Conservation (phyloP, 2,329 filamentous ascomycete species). For the Lizonia empirigonia region DNA sequence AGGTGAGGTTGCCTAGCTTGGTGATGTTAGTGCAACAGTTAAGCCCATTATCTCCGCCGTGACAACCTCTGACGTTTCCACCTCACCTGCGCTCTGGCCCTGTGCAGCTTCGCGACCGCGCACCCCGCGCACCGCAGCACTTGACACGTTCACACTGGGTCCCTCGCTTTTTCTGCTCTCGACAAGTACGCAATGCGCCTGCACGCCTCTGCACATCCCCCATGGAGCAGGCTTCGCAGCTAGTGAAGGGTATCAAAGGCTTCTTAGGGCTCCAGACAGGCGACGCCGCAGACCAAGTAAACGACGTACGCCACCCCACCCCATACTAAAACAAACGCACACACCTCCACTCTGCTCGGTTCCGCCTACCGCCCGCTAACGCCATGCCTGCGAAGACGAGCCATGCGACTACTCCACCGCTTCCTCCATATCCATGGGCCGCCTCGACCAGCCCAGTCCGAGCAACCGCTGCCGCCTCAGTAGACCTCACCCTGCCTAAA, state of each 20-base stretch:
- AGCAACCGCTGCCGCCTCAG: background rate
- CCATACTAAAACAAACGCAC: background rate
- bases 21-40: background rate
- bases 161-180: too few species aligned
- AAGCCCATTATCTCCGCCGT: conserved; percentile 16
- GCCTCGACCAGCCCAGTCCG: background rate
- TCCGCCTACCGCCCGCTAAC: too few species aligned
- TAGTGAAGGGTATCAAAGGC: background rate
- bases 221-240: background rate
- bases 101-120: conserved; percentile 1
- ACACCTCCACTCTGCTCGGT: too few species aligned
- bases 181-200: background rate
- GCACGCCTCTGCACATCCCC: background rate
- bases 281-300: conserved; percentile 1
- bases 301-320: conserved; percentile 15
- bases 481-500: background rate
- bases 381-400: conserved; percentile 27
- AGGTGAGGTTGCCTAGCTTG: too few species aligned
- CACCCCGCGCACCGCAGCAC: background rate
- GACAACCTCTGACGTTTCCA: conserved; percentile 21
- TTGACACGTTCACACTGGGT: too few species aligned
- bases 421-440: background rate
- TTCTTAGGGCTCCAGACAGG: conserved; percentile 4
- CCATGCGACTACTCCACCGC: conserved; percentile 17
- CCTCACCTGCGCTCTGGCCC: conserved; percentile 11